phyloP scores from a whole-genome alignment of 495 filamentous ascomycete species.

The Delitschia confertaspora region DNA sequence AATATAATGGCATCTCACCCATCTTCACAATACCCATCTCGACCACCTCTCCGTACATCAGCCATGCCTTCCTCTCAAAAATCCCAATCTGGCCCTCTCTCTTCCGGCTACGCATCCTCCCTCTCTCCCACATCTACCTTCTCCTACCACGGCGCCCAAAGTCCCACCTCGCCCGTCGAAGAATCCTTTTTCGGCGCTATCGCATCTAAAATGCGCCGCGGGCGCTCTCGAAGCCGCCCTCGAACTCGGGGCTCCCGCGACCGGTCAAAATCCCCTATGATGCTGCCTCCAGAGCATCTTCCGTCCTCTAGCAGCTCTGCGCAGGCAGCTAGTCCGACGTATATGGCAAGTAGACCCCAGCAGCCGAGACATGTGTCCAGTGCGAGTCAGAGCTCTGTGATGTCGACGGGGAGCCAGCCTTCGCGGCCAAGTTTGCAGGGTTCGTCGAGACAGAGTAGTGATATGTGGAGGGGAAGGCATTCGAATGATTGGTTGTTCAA shows the following conservation, averaged over 20 bases:
- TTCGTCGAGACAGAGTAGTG: conserved; percentile 16
- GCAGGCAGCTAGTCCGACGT: conserved; percentile 5
- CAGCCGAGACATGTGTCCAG: conserved; percentile 21
- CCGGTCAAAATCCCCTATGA: conserved; percentile 22
- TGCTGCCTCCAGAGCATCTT: conserved; percentile 23
- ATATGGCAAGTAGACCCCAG: conserved; percentile 13
- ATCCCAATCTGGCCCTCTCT: conserved; percentile 11
- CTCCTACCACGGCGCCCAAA: conserved; percentile 7
- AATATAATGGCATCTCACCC: conserved; percentile 10
- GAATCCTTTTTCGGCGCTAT: conserved; percentile 26
- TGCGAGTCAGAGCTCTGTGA: conserved; percentile 11
- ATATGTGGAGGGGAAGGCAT: conserved; percentile 26
- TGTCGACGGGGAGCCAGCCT: conserved; percentile 6
- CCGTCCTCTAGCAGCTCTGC: conserved; percentile 4
- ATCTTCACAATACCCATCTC: conserved; percentile 15
- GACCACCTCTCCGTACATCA: conserved; percentile 20
- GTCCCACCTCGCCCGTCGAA: conserved; percentile 18
- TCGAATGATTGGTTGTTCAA: conserved; percentile 29
- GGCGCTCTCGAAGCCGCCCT: conserved; percentile 22
- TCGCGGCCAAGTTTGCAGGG: conserved; percentile 9
- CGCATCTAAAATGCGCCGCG: conserved; percentile 12
- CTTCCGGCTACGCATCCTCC: conserved; percentile 9
- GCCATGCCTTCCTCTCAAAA: conserved; percentile 11
- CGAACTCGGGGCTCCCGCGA: conserved; percentile 9
- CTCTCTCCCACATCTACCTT: conserved; percentile 19